A percentile compares a stretch with the other conserved stretches of the same genome.
phyloP scores from a whole-genome alignment of 2,329 filamentous ascomycete genomes.

The Ascochyta lentis region DNA sequence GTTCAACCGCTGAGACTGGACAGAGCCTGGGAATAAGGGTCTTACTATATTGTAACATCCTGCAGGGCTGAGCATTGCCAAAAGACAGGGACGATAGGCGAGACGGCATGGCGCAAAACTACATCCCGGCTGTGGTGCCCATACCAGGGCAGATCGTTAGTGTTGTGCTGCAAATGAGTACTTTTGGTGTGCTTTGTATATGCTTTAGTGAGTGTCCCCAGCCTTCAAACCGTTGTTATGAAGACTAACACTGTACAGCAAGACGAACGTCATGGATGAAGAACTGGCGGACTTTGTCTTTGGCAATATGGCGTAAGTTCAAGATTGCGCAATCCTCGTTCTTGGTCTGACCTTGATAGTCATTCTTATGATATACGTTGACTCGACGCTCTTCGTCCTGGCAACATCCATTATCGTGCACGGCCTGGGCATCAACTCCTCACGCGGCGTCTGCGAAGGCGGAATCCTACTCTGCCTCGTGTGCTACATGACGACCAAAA shows the following conservation, averaged over 20 bases:
- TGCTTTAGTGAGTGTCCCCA: constrained; percentile 20
- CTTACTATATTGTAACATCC: not conserved
- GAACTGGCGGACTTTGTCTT: constrained; percentile 30
- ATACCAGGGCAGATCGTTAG: constrained; percentile 32
- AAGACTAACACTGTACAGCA: constrained; percentile 19
- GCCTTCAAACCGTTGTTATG: not conserved
- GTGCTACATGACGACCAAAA: constrained; percentile 70
- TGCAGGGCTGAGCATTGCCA: not conserved
- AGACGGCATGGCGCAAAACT: constrained; percentile 9
- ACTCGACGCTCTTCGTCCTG: constrained; percentile 67
- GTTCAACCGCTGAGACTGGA: not conserved
- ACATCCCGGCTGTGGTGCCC: constrained; percentile 29
- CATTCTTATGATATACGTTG: constrained; percentile 65
- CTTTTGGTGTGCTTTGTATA: constrained; percentile 31
- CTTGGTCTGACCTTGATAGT: constrained; percentile 51
- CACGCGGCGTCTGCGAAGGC: constrained; percentile 59
- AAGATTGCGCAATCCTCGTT: too few species aligned
- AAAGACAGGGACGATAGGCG: not conserved
- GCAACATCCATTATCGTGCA: constrained; percentile 64
- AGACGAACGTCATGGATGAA: constrained; percentile 32
- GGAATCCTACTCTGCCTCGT: constrained; percentile 67
- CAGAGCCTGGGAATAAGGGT: not conserved
- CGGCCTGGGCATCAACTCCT: constrained; percentile 63
- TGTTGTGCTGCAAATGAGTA: constrained; percentile 30
- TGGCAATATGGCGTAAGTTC: constrained; percentile 29